These are phyloP conservation scores for Geranium brycei DNA, from an alignment of 345 rosid genomes.

Conservation along the genomic window DNA sequence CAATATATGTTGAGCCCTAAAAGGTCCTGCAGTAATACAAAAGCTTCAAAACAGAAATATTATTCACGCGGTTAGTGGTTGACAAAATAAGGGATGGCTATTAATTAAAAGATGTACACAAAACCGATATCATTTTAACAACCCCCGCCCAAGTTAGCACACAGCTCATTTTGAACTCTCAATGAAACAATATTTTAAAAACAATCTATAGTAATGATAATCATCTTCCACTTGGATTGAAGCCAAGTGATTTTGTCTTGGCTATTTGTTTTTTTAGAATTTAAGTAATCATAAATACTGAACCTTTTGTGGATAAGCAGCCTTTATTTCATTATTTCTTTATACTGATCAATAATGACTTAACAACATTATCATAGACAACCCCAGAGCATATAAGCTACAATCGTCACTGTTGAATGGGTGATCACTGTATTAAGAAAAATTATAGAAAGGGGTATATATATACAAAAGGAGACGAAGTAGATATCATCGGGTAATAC, in stretches of 20 bases:
- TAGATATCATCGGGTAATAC: constrained; percentile 15
- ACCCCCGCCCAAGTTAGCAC: too few species aligned
- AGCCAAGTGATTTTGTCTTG: neutral
- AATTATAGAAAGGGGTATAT: neutral
- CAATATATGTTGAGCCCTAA: neutral
- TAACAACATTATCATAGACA: neutral
- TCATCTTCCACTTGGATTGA: neutral
- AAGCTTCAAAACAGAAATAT: neutral
- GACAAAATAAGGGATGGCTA: too few species aligned
- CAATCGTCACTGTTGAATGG: neutral
- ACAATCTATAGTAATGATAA: neutral
- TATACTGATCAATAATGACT: neutral
- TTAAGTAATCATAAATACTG: neutral
- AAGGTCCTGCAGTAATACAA: neutral
- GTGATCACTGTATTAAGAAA: neutral
- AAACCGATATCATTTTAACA: too few species aligned
- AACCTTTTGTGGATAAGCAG: neutral
- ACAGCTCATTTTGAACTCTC: too few species aligned
- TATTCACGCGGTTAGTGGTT: too few species aligned
- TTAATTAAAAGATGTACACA: too few species aligned
- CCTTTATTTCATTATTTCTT: neutral
- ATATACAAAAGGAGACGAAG: neutral
- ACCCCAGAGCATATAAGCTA: neutral
- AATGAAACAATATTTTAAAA: too few species aligned
- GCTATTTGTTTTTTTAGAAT: neutral